Evolutionary conservation across 2,329 filamentous ascomycete genomes (phyloP), one percentile per base, ranked within the genome.

Genomic region (Tricladium varicosporioides): DNA sequence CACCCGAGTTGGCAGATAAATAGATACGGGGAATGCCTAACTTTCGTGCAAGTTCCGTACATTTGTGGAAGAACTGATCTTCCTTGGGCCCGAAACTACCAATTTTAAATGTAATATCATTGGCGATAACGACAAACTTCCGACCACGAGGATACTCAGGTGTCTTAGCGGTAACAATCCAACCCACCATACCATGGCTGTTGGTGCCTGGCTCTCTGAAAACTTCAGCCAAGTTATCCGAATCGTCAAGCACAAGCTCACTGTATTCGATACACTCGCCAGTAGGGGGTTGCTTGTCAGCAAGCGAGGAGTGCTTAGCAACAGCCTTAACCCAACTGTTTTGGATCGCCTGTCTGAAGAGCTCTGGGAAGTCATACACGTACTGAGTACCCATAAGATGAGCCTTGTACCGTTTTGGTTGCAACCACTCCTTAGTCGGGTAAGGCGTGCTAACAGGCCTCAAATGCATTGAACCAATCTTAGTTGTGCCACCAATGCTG

Each of bases 21-120:
- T 99, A 99, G 72, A 99, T 93, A 67, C 94, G 90, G 19, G 94
- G 94, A 69, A 99, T 96, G 42, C 94, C 94, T 60, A 97, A 81
- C 80, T 91, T 93, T 68, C 92, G 87, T 61, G 94, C 94, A 64
- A 97, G 82, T 76, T 99, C 92, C 9, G 94, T 97, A 79, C 94
- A 99, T 82, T 97, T 97, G 82, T 95, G 83, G 86, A 99, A 99
- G 85, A 96, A 99, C 68, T 90, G 88, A 75, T 99, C 94, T 78
- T 99, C 94, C 76, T 88, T 87, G 43, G 94, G 94, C 52, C 94
- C 94, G 73, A 99, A 99, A 1, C 91, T 96, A 70, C 94, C 94
- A 73, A 97, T 99, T 82, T 95, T 95, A 83, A 91, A 97, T 15
- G 94, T 99, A 74, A 99, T 99, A 71, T 99, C 94, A 82, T 99